A percentile compares a stretch with the other conserved stretches of the same genome.
These are phyloP conservation scores for Colletotrichum sp. DNA, from an alignment of 2,329 filamentous ascomycete species.

Conservation along the genomic window DNA sequence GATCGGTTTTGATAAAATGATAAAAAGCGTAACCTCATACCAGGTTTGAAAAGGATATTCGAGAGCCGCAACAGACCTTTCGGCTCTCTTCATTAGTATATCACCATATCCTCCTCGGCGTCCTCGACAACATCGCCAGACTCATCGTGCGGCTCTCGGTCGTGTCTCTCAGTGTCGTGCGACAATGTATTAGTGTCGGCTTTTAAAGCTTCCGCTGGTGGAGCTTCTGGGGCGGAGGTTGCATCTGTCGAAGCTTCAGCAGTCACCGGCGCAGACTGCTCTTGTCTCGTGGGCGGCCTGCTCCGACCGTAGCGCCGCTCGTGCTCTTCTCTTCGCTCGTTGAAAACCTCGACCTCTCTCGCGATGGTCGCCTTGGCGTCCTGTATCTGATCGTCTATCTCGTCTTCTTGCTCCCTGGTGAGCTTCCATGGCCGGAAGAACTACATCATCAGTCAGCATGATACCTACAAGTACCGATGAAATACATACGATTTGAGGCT, in stretches of 20 bases:
- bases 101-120: constrained; percentile 88
- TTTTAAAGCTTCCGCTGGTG: constrained; percentile 40
- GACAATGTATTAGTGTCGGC: constrained; percentile 23
- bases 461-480: neutral
- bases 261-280: constrained; percentile 38
- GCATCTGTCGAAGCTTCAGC: constrained; percentile 30
- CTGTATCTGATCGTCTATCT: constrained; percentile 72
- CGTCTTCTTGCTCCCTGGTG: constrained; percentile 69
- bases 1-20: neutral
- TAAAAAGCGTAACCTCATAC: neutral
- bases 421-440: constrained; percentile 88
- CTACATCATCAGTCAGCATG: constrained; percentile 47
- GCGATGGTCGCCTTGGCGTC: constrained; percentile 68
- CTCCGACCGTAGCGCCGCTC: constrained; percentile 28
- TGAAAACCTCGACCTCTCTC: constrained; percentile 69
- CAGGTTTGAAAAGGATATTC: neutral
- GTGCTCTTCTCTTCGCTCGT: constrained; percentile 48
- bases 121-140: constrained; percentile 80
- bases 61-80: neutral
- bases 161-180: constrained; percentile 31
- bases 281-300: constrained; percentile 10
- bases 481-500: constrained; percentile 74
- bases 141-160: constrained; percentile 67
- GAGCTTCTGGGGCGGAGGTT: constrained; percentile 32
- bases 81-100: constrained; percentile 65